Base-by-base conservation (phyloP, 108 stramenopile genomes). In the Skeletonema grethae region DNA sequence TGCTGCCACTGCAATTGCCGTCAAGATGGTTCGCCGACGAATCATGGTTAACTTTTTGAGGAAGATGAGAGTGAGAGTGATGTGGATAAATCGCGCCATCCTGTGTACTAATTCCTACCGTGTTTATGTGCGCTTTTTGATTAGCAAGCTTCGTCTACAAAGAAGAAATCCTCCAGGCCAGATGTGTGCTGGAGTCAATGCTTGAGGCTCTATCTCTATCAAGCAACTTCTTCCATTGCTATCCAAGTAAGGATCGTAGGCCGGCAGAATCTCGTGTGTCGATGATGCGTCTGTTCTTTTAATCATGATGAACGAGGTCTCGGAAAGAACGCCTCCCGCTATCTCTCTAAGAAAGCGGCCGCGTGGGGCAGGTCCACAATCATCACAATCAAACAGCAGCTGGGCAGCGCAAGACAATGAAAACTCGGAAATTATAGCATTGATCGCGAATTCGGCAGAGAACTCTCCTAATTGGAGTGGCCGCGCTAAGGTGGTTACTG, bases 1-100 rank as follows among this genome's bases (percentile, higher is more conserved):
- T 28, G 38, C 22, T 22, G 57, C 57, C 57, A 68, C 24, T 57
- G 57, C 55, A 57, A 68, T 41, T 68, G 57, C 57, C 67, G 55
- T 58, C 67, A 31, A 68, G 32, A 67, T 36, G 61, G n/a, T 62
- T 64, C 20, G 25, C 41, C 48, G 48, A 16, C 16, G 45, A 16
- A 18, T 8, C 35, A 36, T 36, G 35, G 4, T n/a, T 38, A 38
- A 38, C 10, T 38, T 38, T 38, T 10, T 9, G 10, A 9, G 36
- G 36, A 38, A 38, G 2, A n/a, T n/a, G n/a, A n/a, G n/a, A n/a
- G n/a, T n/a, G n/a, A n/a, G n/a, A n/a, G n/a, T n/a, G n/a, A n/a
- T n/a, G n/a, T n/a, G n/a, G n/a, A n/a, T n/a, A n/a, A 10, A 38
- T 43, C 41, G 41, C 41, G 41, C 41, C 15, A 43, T 43, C 41